Base-by-base conservation (phyloP, 176 grass and related monocot species). In the Zoysia japonica region DNA sequence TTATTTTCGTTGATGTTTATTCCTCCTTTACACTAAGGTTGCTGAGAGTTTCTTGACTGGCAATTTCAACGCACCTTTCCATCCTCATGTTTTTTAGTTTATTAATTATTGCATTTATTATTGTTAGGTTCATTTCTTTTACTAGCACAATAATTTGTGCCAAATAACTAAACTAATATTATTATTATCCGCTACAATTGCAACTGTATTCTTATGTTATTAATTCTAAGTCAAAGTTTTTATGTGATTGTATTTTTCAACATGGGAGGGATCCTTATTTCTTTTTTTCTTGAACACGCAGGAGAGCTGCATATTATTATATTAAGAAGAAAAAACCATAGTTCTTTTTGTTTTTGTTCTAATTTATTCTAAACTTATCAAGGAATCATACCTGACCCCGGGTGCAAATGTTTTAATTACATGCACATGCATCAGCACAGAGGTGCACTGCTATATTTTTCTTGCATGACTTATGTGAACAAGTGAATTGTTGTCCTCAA, bases 361-460 rank as follows among this genome's bases (percentile, higher is more conserved):
- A 28, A 28, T 28, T 13, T 12, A 0, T 43, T 38, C 46, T 67
- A 38, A 70, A 56, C 39, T 61, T 51, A 42, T 12, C 3, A 35
- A 62, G 17, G 12, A 76, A 0, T 51, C 47, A 17, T 77, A 77
- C 3, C 57, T 37, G 1, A 44, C 20, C 2, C 59, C 10, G 0
- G n/a, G 40, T 56, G 47, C 17, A 39, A 70, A 9, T 8, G n/a
- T 2, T 61, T 37, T 2, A 76, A 37, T 53, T 82, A 28, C 20
- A 87, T 76, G 17, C n/a, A 7, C 19, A 74, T 61, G 70, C 36
- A 67, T 80, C 41, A 80, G 44, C 41, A 42, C n/a, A 64, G 46
- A 40, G 46, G 76, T 71, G 56, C 40, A 17, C 19, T 56, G 13
- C 16, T 87, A 7, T 36, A 81, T 20, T 28, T 14, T 63, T 39